A percentile compares a stretch with the other conserved stretches of the same genome.
Conservation (phyloP, 1,284 basidiomycete genomes). For the Clitocybe nebularis region DNA sequence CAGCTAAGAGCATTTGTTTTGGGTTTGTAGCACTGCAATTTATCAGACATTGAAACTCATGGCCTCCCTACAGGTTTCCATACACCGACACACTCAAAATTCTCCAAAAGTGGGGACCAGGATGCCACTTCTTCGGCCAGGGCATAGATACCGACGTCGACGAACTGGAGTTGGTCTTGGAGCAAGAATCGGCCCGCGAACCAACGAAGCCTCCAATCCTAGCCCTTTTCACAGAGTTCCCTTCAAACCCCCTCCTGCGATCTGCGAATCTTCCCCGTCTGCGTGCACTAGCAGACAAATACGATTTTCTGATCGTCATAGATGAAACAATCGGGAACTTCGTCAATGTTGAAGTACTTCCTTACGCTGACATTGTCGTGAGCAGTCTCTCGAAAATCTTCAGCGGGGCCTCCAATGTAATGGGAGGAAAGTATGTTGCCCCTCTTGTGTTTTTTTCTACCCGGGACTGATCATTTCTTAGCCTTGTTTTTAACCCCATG, state of each 20-base stretch:
- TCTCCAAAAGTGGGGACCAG: constrained; percentile 95
- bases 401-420: constrained; percentile 92
- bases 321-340: constrained; percentile 98
- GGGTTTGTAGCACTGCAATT: constrained; percentile 52
- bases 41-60: constrained; percentile 1
- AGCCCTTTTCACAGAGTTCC: constrained; percentile 85
- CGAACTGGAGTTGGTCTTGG: constrained; percentile 64
- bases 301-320: constrained; percentile 85
- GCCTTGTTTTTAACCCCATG: constrained; percentile 84
- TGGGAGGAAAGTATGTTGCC: constrained; percentile 87
- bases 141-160: constrained; percentile 79
- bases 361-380: constrained; percentile 90
- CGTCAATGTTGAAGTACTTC: constrained; percentile 90
- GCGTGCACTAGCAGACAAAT: constrained; percentile 80
- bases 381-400: constrained; percentile 95
- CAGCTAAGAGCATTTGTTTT: constrained; percentile 88
- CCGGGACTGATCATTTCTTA: constrained; percentile 24
- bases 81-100: constrained; percentile 98
- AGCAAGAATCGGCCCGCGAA: constrained; percentile 36
- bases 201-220: constrained; percentile 51
- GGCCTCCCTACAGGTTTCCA: constrained; percentile 70
- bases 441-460: constrained; percentile 4
- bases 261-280: constrained; percentile 80
- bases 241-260: constrained; percentile 90
- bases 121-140: constrained; percentile 86